phyloP scores from a whole-genome alignment of 73 alveolate species.

The Stentor roeselii region DNA sequence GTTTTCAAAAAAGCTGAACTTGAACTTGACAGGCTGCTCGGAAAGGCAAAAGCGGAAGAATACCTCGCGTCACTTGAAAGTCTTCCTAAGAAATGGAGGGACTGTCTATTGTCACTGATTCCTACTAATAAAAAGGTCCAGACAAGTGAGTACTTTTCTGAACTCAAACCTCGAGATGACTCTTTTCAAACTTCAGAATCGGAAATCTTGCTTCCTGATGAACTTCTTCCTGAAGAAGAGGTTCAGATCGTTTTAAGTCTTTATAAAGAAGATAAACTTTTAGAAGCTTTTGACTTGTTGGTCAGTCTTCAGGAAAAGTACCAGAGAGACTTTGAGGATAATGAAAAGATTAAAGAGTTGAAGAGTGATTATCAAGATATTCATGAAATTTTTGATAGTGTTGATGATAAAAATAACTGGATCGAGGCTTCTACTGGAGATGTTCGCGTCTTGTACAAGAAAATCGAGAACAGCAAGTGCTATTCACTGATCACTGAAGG shows the following conservation, averaged over 20 bases:
- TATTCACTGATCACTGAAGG: conserved; percentile 3
- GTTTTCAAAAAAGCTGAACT: background rate
- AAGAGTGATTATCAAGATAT: background rate
- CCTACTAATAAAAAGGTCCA: background rate
- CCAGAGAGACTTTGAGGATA: background rate
- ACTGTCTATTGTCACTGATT: background rate
- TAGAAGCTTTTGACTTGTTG: background rate
- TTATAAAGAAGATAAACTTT: background rate
- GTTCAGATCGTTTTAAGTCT: background rate
- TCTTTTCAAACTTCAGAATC: conserved; percentile 5
- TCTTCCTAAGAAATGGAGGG: background rate
- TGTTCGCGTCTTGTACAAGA: background rate
- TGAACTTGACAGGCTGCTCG: background rate
- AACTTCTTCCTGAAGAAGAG: background rate
- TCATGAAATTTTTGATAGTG: background rate
- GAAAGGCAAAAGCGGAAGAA: background rate
- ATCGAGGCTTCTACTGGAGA: background rate
- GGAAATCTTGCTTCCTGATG: background rate
- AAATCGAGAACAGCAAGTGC: too few relatives aligned
- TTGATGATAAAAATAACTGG: background rate
- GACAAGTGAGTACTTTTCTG: background rate
- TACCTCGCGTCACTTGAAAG: background rate
- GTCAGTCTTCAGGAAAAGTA: background rate
- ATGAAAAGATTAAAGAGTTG: background rate
- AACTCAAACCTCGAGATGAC: background rate